Evolutionary conservation across 768 basidiomycete species (phyloP).

Genomic region (Lactarius psammicola): DNA sequence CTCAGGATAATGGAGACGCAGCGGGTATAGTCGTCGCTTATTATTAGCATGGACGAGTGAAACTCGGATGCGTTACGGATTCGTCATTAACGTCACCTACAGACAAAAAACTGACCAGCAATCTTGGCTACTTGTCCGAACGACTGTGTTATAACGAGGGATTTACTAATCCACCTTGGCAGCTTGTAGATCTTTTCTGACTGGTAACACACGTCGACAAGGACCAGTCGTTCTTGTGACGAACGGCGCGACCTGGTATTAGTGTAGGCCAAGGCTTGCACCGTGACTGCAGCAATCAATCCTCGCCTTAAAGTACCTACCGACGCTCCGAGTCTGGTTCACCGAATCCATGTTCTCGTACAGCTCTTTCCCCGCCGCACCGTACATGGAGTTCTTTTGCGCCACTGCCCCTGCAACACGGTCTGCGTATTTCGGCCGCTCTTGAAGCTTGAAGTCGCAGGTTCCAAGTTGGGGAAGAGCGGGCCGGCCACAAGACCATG

Average conservation of each 20-base stretch:
- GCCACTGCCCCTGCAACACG: constrained; percentile 55
- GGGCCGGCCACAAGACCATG: constrained; percentile 84
- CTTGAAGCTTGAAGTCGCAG: constrained; percentile 85
- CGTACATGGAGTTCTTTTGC: constrained; percentile 36
- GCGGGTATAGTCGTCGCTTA: not conserved
- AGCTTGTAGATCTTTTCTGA: constrained; percentile 72
- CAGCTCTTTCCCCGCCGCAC: constrained; percentile 63
- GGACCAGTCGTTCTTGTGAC: constrained; percentile 88
- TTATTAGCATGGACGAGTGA: not conserved
- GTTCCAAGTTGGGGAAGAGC: constrained; percentile 91
- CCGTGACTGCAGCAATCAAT: too few relatives aligned
- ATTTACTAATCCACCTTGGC: constrained; percentile 83
- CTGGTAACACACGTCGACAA: constrained; percentile 83
- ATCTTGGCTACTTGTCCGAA: constrained; percentile 27
- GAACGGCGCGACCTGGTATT: constrained; percentile 79
- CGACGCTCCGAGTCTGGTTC: constrained; percentile 97
- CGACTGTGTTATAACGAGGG: constrained; percentile 17
- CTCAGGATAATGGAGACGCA: not conserved
- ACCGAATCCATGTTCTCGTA: constrained; percentile 94
- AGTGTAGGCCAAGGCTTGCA: not conserved
- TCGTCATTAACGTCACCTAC: constrained; percentile 6
- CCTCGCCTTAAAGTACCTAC: constrained; percentile 47
- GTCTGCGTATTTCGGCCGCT: constrained; percentile 87
- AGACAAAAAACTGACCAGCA: constrained; percentile 22
- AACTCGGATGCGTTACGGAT: not conserved